Percentiles rank a stretch among this genome's conserved stretches.
phyloP scores from a whole-genome alignment of 2,329 filamentous ascomycete genomes.

The Stagonosporopsis chrysanthemi region DNA sequence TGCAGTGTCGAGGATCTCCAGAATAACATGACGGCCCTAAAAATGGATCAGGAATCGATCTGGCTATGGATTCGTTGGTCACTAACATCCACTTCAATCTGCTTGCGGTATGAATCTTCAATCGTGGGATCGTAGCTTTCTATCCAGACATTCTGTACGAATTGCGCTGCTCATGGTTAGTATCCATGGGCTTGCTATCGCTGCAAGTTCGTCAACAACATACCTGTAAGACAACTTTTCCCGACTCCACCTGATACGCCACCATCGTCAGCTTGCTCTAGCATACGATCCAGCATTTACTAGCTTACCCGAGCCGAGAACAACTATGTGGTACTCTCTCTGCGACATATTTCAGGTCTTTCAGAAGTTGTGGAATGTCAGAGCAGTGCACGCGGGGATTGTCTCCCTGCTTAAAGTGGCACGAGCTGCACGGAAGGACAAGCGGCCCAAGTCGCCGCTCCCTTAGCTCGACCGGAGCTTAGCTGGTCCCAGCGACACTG shows the following conservation, averaged over 20 bases:
- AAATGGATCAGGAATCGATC: conserved; percentile 22
- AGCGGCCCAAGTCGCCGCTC: conserved; percentile 37
- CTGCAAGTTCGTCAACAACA: conserved; percentile 31
- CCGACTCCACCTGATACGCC: conserved; percentile 77
- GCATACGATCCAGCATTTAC: conserved; percentile 22
- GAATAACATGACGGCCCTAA: conserved; percentile 83
- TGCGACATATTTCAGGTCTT: conserved; percentile 46
- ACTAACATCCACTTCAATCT: conserved; percentile 81
- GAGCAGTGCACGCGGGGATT: conserved; percentile 22
- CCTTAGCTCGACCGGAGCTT: conserved; percentile 34
- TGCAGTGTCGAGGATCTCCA: conserved; percentile 92
- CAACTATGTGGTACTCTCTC: conserved; percentile 54
- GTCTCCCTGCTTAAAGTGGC: conserved; percentile 32
- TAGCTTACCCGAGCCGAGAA: conserved; percentile 52
- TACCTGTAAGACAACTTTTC: conserved; percentile 91
- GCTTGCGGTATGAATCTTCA: conserved; percentile 68
- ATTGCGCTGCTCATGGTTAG: conserved; percentile 68
- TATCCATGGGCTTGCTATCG: conserved; percentile 1
- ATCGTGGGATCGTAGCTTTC: conserved; percentile 73
- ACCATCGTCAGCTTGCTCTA: conserved; percentile 35
- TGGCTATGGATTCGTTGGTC: not conserved
- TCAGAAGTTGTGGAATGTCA: conserved; percentile 19
- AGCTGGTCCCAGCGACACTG: conserved; percentile 25
- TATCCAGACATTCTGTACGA: conserved; percentile 94
- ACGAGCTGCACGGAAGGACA: conserved; percentile 42